phyloP scores from a whole-genome alignment of 2,329 filamentous ascomycete species.

The Hymenoscyphus fraxineus region DNA sequence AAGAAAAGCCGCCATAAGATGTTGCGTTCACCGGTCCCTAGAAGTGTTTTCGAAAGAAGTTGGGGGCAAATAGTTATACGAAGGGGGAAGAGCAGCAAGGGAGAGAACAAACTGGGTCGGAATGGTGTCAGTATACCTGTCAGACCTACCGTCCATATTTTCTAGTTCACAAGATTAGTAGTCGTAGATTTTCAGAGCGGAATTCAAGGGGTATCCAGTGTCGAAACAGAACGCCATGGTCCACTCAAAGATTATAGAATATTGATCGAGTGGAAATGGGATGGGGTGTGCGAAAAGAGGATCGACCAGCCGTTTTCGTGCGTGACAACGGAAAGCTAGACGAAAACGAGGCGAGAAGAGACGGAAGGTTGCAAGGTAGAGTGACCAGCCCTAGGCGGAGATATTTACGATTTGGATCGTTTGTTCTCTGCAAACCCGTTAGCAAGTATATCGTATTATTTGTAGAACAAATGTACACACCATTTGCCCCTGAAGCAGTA shows the following conservation, averaged over 20 bases:
- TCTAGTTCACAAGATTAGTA: conserved; percentile 22
- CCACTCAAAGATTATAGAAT: background rate
- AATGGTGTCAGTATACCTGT: conserved; percentile 26
- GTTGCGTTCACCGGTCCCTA: conserved; percentile 20
- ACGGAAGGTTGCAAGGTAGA: background rate
- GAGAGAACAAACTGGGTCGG: conserved; percentile 4
- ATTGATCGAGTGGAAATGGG: background rate
- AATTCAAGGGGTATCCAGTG: conserved; percentile 9
- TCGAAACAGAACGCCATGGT: background rate
- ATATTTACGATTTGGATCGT: conserved; percentile 30
- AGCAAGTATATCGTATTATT: conserved; percentile 14
- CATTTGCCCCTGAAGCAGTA: conserved; percentile 19
- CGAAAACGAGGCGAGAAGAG: conserved; percentile 6
- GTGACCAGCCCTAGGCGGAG: background rate
- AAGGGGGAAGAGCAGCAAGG: conserved; percentile 4
- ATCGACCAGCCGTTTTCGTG: background rate
- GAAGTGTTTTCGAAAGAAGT: conserved; percentile 15
- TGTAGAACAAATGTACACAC: conserved; percentile 20
- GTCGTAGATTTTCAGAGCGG: conserved; percentile 10
- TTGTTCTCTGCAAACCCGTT: conserved; percentile 31
- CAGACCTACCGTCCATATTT: conserved; percentile 25
- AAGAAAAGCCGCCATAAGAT: conserved; percentile 20
- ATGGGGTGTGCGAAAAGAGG: background rate
- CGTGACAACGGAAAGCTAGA: background rate
- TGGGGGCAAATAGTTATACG: background rate